Conservation (phyloP, 768 basidiomycete genomes). For the Tricholoma flavovirens region DNA sequence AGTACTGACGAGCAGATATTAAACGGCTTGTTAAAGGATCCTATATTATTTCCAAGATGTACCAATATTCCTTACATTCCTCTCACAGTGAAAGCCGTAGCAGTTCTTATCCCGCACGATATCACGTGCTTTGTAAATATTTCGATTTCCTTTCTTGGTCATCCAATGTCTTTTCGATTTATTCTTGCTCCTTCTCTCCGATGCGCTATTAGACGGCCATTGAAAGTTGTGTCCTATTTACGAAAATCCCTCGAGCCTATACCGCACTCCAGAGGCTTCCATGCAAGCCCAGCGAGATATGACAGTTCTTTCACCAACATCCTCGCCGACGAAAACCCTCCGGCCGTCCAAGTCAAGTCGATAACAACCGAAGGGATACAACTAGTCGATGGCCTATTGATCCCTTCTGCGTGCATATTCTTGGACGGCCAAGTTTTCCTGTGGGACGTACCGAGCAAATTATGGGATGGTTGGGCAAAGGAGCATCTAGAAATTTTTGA, state of each 20-base stretch:
- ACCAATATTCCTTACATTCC: too few species aligned
- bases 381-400: constrained; percentile 70
- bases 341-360: constrained; percentile 65
- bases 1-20: too few species aligned
- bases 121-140: constrained; percentile 1
- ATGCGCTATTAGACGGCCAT: background rate
- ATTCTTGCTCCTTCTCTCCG: constrained; percentile 5
- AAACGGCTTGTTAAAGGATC: too few species aligned
- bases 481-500: constrained; percentile 82
- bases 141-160: background rate
- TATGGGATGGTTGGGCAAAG: constrained; percentile 65
- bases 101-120: too few species aligned
- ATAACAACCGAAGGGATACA: constrained; percentile 60
- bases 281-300: constrained; percentile 10
- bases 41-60: too few species aligned
- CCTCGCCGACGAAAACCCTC: constrained; percentile 62
- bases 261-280: constrained; percentile 10
- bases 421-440: constrained; percentile 81
- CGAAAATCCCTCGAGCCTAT: background rate
- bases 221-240: background rate
- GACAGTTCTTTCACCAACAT: constrained; percentile 59
- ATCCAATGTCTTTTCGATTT: constrained; percentile 7
- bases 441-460: constrained; percentile 74
- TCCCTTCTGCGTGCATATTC: constrained; percentile 78
- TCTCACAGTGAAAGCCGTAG: too few species aligned